Percentiles rank a stretch among this genome's conserved stretches.
phyloP scores from a whole-genome alignment of 768 basidiomycete genomes.

The Pisolithus tinctorius region DNA sequence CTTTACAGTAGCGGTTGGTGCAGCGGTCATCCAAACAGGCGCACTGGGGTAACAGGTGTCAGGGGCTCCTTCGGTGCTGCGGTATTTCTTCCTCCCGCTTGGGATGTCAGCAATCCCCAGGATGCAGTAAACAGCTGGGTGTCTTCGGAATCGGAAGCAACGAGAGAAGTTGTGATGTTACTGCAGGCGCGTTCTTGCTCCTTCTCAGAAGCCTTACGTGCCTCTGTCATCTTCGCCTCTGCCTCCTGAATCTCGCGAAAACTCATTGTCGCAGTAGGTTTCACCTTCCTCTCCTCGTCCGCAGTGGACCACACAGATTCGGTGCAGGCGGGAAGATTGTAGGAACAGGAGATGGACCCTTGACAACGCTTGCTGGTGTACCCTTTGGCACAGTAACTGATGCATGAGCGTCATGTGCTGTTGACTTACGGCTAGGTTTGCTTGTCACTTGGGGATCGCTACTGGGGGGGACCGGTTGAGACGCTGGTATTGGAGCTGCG shows the following conservation, averaged over 20 bases:
- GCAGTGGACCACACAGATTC: too few species aligned
- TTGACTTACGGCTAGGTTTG: conserved; percentile 22
- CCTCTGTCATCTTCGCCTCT: too few species aligned
- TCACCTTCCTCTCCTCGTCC: too few species aligned
- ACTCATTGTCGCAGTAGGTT: too few species aligned
- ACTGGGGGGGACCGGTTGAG: conserved; percentile 6
- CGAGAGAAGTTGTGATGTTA: conserved; percentile 22
- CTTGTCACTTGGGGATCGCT: conserved; percentile 15
- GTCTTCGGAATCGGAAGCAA: conserved; percentile 43
- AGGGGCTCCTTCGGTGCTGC: conserved; percentile 37
- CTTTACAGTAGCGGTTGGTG: too few species aligned
- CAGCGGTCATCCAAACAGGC: too few species aligned
- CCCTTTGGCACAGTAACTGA: too few species aligned
- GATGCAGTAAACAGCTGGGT: conserved; percentile 59
- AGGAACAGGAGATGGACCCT: too few species aligned
- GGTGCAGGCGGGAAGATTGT: too few species aligned
- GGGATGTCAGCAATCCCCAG: conserved; percentile 86
- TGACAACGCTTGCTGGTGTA: too few species aligned
- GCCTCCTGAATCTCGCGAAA: too few species aligned
- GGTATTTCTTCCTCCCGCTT: conserved; percentile 49
- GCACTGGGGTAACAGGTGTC: conserved; percentile 26
- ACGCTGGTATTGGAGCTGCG: neutral
- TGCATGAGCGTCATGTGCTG: conserved; percentile 19
- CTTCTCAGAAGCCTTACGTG: conserved; percentile 66
- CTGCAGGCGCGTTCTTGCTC: conserved; percentile 61